Evolutionary conservation across 352 stramenopile species (phyloP), one percentile per base, ranked within the genome.

Genomic region (Saprolegnia parasitica): DNA sequence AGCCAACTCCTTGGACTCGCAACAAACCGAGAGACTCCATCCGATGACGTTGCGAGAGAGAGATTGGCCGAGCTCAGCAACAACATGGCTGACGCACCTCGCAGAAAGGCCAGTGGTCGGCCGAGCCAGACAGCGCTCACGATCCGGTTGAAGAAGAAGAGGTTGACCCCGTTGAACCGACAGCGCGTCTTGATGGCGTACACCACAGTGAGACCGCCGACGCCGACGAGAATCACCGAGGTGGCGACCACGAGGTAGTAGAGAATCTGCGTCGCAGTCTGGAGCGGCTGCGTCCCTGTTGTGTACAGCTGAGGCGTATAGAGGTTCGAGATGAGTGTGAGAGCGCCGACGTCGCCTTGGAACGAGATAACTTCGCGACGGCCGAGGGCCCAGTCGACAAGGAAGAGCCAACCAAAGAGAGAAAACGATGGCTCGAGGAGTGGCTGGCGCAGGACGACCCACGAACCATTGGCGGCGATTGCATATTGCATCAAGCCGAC

Each of bases 401-500:
- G 20, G 24, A 56, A 39, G 24, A 46, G 10, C 61, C 61, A 67
- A 1, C 61, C 61, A 49, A 39, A 61, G 26, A 67, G 5, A 23
- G 42, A 4, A 26, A 26, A 67, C 24, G 58, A 52, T 16, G n/a
- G 10, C 20, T 49, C 58, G 23, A 66, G 58, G 1, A 66, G 18
- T 11, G 58, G 32, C 56, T 66, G 58, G 9, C 15, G 24, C 61
- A 67, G 37, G 20, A 67, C 10, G 13, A 39, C 56, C 61, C 37
- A 56, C 21, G 10, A 4, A 6, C 32, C 49, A 16, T 55, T 13
- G 11, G 40, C 8, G 11, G 35, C 16, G 16, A 11, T 39, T 5
- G 61, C 37, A 37, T 56, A 67, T 21, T 67, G 61, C 46, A 67
- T 67, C 13, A 67, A 20, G 6, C 61, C 61, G 20, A 66, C 13